Base-by-base conservation (phyloP, 306 rosid species). In the Cucumis hystrix region DNA sequence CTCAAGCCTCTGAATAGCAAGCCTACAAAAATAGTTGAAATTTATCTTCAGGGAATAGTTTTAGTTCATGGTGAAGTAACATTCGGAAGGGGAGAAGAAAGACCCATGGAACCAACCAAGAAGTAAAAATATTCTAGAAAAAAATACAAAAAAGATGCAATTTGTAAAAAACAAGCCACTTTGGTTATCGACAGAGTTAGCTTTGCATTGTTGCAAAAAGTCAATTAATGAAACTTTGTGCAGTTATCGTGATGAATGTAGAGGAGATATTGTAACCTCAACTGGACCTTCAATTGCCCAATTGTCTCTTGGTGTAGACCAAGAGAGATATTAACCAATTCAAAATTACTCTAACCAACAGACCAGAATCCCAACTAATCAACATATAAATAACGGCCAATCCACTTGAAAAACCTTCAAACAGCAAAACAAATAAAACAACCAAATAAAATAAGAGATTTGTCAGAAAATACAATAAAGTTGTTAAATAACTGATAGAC, bases 1-100 rank as follows among this genome's bases (percentile, higher is more conserved):
- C 83, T 92, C 99, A 66, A 96, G 96, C 84, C 97, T 96, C 82
- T 96, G 98, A 85, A 96, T 96, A 63, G 96, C 92, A 81, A 96
- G 97, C 87, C 98, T 96, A 82, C 79, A 80, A 67, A 67, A 52
- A 61, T 21, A 75, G 39, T 37, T 75, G 15, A 58, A 20, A 59
- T 39, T 56, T 13, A 8, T 41, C 51, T n/a, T 56, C 6, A 75
- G 35, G 33, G 5, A 57, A 51, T 10, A 54, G 58, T 15, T 49
- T 23, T 23, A 71, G 56, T 71, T 72, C 41, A 51, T 23, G 52
- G 20, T 47, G 77, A 72, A 52, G 61, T 52, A 66, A 6, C 54
- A 41, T 20, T 20, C 9, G 21, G 59, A 52, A 30, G 60, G 77
- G 45, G 62, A 52, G 45, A 3, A 72, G 7, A 40, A 51, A 72